Evolutionary conservation across 345 rosid species (phyloP), one percentile per base, ranked within the genome.

Genomic region (Triadica sebifera): DNA sequence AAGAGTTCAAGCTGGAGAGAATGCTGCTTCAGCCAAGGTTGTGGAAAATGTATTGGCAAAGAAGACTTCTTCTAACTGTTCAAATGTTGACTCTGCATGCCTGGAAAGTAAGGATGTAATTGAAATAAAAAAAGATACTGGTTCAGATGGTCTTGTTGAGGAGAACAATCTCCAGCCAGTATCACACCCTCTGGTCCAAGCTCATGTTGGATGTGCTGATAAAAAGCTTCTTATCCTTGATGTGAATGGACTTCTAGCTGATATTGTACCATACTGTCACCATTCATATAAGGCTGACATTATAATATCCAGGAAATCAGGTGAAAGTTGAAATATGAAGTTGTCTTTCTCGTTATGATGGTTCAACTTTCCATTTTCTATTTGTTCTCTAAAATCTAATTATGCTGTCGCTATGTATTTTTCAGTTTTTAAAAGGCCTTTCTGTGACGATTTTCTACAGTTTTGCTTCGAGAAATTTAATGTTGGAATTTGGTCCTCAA

Each of bases 401-500:
- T 65, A 20, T 20, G 38, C 15, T 43, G 9, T 22, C 69, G 15
- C 59, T 29, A 8, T 71, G 50, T 50, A 24, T 45, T 38, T 64
- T 71, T 47, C 79, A 80, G 83, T 80, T 67, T 80, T 71, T 67
- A 75, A 59, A 46, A 80, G 79, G 79, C 82, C 82, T 0, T 75
- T 70, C 65, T 80, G 79, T 24, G 73, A 71, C 61, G 79, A 80
- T 38, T 80, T 80, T 67, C 57, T 80, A 10, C 57, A 61, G 60
- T 80, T 80, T 72, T 80, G 82, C 76, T 67, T 75, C 24, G 53
- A 80, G 74, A 75, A 75, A 51, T 80, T 80, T 61, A 61, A 80
- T 50, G 82, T 80, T 60, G 79, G 82, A 4, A 66, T 80, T 66
- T 80, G 82, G 82, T 80, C 82, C 2, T 80, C 82, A 34, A 75